These are phyloP conservation scores for Fraxinus platypoda DNA, from an alignment of 305 asterid species.

Conservation along the genomic window DNA sequence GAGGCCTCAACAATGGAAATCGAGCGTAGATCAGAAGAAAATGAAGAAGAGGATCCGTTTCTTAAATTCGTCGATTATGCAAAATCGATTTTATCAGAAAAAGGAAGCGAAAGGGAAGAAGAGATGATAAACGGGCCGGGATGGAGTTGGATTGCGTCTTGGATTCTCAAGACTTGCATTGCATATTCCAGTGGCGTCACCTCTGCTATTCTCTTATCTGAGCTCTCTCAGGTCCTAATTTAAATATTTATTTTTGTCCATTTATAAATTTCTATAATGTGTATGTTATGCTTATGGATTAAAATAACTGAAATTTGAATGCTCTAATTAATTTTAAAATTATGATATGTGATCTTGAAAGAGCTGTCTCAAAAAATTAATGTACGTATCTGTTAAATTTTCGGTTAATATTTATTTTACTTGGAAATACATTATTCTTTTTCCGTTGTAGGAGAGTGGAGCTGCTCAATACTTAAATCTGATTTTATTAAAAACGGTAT, in stretches of 20 bases:
- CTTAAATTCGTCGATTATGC: slow-evolving; percentile 63
- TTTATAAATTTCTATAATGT: background rate
- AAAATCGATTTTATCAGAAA: slow-evolving; percentile 40
- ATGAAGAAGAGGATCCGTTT: slow-evolving; percentile 56
- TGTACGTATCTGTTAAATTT: background rate
- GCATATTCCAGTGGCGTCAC: slow-evolving; percentile 95
- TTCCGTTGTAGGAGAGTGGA: background rate
- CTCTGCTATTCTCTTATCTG: slow-evolving; percentile 90
- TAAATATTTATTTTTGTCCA: slow-evolving; percentile 3
- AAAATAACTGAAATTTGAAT: background rate
- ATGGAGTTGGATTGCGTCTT: slow-evolving; percentile 85
- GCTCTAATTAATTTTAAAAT: background rate
- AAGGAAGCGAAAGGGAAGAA: slow-evolving; percentile 33
- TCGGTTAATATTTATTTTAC: background rate
- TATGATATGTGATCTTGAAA: background rate
- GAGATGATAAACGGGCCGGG: slow-evolving; percentile 48
- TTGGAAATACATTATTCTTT: background rate
- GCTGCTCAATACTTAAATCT: background rate
- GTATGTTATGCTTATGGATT: background rate
- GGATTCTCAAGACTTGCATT: slow-evolving; percentile 70
- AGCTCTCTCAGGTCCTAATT: slow-evolving; percentile 66
- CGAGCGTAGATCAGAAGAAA: slow-evolving; percentile 30
- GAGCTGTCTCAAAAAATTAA: background rate
- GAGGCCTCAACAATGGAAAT: slow-evolving; percentile 53
- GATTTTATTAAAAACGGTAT: background rate